Evolutionary conservation across 305 asterid genomes (phyloP), one percentile per base, ranked within the genome.

Genomic region (Striga hermonthica): DNA sequence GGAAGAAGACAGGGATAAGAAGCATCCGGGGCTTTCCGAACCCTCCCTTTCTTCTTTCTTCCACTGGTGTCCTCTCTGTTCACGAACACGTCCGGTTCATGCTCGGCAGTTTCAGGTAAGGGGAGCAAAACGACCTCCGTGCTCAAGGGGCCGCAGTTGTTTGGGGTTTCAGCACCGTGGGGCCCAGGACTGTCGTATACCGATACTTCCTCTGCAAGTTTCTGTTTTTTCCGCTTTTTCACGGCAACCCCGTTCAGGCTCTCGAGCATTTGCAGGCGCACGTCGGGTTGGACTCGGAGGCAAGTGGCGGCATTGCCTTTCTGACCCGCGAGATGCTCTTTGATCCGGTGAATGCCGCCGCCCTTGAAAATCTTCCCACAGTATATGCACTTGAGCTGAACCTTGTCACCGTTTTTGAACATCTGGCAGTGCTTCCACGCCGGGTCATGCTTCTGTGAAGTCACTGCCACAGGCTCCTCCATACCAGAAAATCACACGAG

Each of bases 361-460:
- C 97, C 98, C 71, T 92, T 92, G 68, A 92, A 92, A 31, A 87
- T 63, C 62, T 90, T 92, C 37, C 93, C 96, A 72, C 97, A 92
- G 73, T 90, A 90, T 31, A 83, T 59, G 75, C 96, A 90, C 78
- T 88, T 90, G 10, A 92, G 91, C 63, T 87, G 95, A 60, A 86
- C 84, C 78, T 73, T 83, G 35, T 85, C 91, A 5, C 96, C 98
- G 82, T 71, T 84, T 78, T 84, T 90, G 57, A 71, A 90, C 98
- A 90, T 87, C 65, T 90, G 82, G 69, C 97, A 90, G 72, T 92
- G 96, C 72, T 86, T 84, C 98, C 98, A 92, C 6, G 98, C 98
- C 1, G 96, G 98, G 57, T 54, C 98, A 63, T 90, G 97, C 77
- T 92, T 90, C 65, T 87, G 96, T 11, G 97, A 80, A 52, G 86